Base-by-base conservation (phyloP, 2,329 filamentous ascomycete species). In the Beauveria sp. region DNA sequence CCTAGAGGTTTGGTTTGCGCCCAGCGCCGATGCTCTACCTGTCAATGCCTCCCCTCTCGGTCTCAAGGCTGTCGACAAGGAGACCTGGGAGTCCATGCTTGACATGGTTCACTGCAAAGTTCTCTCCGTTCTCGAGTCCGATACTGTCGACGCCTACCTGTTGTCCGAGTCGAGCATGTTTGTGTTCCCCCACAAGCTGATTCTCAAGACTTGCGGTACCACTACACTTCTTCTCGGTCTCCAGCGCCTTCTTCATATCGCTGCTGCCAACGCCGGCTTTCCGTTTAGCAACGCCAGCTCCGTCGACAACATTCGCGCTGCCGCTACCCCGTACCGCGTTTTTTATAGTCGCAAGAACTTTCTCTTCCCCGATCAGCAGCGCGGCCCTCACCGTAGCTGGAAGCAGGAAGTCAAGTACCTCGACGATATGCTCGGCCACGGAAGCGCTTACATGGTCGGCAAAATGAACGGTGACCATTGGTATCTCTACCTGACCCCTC, bases 391-490 rank as follows among this genome's bases (percentile, higher is more conserved):
- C 76, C 89, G 92, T 64, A 97, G 92, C 85, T 99, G 94, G 94
- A 89, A 92, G 67, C 89, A 97, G 72, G 94, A 99, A 74, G 93
- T 97, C 70, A 89, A 88, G 69, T 96, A 88, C 69, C 82, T 99
- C 64, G 94, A 99, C 76, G 88, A 90, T 72, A 90, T 92, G 75
- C 97, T 99, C 72, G 81, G 89, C 64, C 88, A 90, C 61, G 94
- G 94, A 60, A 97, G 93, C 74, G 94, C 94, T 55, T 99, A 99
- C 76, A 96, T 97, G 92, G 96, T 99, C 66, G 94, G 94, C 70
- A 97, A 97, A 79, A 97, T 97, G 93, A 99, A 99, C 68, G 93
- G 94, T 62, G 94, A 99, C 74, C 94, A 99, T 70, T 99, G 94
- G 94, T 97, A 97, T 73, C 80, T 99, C 61, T 99, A 99, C 78